Evolutionary conservation across 495 filamentous ascomycete genomes (phyloP).

Genomic region (Tuber calosporum): DNA sequence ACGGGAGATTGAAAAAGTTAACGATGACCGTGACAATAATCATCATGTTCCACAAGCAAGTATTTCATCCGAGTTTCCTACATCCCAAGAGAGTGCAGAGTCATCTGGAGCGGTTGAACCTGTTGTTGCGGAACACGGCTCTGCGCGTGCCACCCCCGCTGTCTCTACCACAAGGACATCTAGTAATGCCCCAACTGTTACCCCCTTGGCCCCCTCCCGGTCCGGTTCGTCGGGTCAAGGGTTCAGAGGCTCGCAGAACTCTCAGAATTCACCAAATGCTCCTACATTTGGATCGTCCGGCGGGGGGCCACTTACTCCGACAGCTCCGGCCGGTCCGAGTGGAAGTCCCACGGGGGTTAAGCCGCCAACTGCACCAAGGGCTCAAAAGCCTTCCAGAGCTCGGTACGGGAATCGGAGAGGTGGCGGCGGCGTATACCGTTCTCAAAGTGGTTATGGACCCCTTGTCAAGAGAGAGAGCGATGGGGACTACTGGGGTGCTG

Average conservation of each 20-base stretch:
- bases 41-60: constrained; percentile 27
- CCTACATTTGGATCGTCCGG: constrained; percentile 18
- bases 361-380: constrained; percentile 37
- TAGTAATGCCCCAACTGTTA: constrained; percentile 17
- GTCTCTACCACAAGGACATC: constrained; percentile 18
- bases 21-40: constrained; percentile 32
- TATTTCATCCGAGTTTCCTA: constrained; percentile 17
- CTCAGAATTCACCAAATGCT: constrained; percentile 22
- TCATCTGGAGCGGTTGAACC: not conserved
- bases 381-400: constrained; percentile 14
- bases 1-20: constrained; percentile 37
- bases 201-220: constrained; percentile 27
- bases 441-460: constrained; percentile 5
- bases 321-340: constrained; percentile 17
- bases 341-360: constrained; percentile 33
- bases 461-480: constrained; percentile 27
- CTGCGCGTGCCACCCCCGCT: constrained; percentile 19
- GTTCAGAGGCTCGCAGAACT: constrained; percentile 31
- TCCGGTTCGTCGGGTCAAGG: constrained; percentile 34
- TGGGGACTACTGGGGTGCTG: constrained; percentile 10
- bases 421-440: constrained; percentile 9
- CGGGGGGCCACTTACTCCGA: constrained; percentile 26
- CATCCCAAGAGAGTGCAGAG: constrained; percentile 19
- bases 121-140: constrained; percentile 6
- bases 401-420: not conserved